A percentile compares a stretch with the other conserved stretches of the same genome.
Evolutionary conservation across 768 basidiomycete genomes (phyloP).

Genomic region (Glaciozyma martinii): DNA sequence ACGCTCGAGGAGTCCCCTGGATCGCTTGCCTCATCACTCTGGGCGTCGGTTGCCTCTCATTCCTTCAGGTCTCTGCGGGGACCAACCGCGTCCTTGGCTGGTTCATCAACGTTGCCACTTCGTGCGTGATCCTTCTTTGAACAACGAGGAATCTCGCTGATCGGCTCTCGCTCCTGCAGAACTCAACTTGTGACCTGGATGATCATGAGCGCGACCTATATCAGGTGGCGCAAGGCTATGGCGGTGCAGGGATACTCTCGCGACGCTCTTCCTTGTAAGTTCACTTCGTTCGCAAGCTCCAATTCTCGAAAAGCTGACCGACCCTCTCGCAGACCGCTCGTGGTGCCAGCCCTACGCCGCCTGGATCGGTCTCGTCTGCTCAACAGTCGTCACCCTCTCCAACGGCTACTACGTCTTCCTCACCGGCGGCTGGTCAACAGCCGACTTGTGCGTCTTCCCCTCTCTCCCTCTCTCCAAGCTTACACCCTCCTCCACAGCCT

Average conservation of each 20-base stretch:
- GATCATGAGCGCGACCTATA: constrained; percentile 16
- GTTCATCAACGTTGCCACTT: constrained; percentile 43
- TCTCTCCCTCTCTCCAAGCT: background rate
- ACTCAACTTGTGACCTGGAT: constrained; percentile 22
- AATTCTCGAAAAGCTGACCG: no score
- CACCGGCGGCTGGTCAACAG: background rate
- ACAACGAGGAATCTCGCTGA: constrained; percentile 14
- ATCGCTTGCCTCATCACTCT: background rate
- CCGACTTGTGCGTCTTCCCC: background rate
- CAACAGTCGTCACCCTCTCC: constrained; percentile 17
- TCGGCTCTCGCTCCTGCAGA: background rate
- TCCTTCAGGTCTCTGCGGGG: background rate
- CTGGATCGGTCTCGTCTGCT: constrained; percentile 38
- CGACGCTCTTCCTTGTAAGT: constrained; percentile 38
- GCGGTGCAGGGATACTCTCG: constrained; percentile 39
- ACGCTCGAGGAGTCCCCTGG: background rate
- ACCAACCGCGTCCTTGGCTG: constrained; percentile 44
- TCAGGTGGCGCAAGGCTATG: constrained; percentile 35
- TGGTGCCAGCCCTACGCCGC: constrained; percentile 40
- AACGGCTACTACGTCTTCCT: background rate
- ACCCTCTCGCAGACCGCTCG: no score
- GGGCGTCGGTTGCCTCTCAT: background rate
- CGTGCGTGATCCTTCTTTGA: constrained; percentile 5
- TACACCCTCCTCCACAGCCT: background rate
- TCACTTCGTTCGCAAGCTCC: background rate